phyloP scores from a whole-genome alignment of 225 moss, liverwort and hornwort species.

The Antitrichia curtipendula region DNA sequence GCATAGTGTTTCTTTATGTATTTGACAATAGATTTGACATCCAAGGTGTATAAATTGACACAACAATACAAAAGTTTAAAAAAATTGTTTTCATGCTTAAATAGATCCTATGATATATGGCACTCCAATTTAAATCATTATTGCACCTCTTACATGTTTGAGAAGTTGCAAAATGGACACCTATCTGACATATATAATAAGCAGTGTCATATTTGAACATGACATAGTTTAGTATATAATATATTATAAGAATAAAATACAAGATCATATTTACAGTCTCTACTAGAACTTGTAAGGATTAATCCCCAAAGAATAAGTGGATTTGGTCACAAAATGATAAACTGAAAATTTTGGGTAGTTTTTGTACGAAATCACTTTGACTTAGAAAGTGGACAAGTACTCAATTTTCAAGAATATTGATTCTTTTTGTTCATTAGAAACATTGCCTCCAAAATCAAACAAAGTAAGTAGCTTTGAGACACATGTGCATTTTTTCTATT shows the following conservation, averaged over 20 bases:
- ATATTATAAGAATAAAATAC: background rate
- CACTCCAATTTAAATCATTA: background rate
- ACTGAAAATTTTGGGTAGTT: background rate
- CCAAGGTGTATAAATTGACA: background rate
- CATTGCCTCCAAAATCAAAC: fast-evolving
- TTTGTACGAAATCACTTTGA: background rate
- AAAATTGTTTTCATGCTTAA: background rate
- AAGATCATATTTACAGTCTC: fast-evolving
- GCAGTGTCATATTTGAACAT: background rate
- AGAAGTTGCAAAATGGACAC: background rate
- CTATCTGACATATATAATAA: background rate
- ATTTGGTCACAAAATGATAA: background rate
- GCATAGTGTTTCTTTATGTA: background rate
- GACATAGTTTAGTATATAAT: background rate
- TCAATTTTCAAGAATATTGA: background rate
- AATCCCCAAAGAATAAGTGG: background rate
- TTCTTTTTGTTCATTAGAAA: background rate
- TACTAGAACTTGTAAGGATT: fast-evolving
- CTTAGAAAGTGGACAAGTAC: background rate
- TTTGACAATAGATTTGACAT: background rate
- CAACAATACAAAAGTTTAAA: background rate
- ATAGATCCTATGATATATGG: fast-evolving
- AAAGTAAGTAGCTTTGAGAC: background rate
- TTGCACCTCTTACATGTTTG: background rate
- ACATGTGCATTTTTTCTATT: background rate